Conservation (phyloP, 257 asterid genomes). For the Fraxinus americana region DNA sequence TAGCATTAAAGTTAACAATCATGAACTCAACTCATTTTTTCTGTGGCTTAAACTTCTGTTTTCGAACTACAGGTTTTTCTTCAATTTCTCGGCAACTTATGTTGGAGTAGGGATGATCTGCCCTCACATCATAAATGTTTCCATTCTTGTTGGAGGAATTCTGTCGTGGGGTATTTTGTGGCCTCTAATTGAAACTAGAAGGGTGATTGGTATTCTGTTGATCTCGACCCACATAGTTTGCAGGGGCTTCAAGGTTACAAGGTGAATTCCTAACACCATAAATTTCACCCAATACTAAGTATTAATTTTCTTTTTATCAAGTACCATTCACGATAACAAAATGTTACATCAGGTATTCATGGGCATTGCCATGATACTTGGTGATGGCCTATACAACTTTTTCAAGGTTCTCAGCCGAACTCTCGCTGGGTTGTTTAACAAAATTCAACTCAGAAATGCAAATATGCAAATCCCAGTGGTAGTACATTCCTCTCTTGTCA, state of each 20-base stretch:
- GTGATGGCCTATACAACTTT: constrained; percentile 69
- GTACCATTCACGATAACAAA: not conserved
- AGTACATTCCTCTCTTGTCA: constrained; percentile 16
- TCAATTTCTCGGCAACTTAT: constrained; percentile 70
- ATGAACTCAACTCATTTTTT: too few relatives aligned
- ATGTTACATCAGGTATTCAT: constrained; percentile 44
- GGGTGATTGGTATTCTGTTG: constrained; percentile 62
- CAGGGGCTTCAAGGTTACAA: constrained; percentile 66
- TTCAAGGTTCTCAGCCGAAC: constrained; percentile 52
- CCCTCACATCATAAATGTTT: constrained; percentile 58
- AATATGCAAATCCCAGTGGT: constrained; percentile 32
- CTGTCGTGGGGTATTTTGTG: constrained; percentile 83
- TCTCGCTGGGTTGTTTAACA: constrained; percentile 33
- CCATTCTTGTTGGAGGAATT: constrained; percentile 58
- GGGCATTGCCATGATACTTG: constrained; percentile 58
- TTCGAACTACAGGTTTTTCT: constrained; percentile 53
- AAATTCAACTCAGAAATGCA: constrained; percentile 28
- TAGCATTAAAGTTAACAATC: not conserved
- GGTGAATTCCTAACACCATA: constrained; percentile 21
- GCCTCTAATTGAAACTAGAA: constrained; percentile 53
- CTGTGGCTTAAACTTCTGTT: not conserved
- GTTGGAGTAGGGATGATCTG: constrained; percentile 86
- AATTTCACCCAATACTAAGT: not conserved
- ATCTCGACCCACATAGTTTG: constrained; percentile 31
- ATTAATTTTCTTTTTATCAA: not conserved